Evolutionary conservation across 495 filamentous ascomycete species (phyloP).

Genomic region (Tuber borchii): DNA sequence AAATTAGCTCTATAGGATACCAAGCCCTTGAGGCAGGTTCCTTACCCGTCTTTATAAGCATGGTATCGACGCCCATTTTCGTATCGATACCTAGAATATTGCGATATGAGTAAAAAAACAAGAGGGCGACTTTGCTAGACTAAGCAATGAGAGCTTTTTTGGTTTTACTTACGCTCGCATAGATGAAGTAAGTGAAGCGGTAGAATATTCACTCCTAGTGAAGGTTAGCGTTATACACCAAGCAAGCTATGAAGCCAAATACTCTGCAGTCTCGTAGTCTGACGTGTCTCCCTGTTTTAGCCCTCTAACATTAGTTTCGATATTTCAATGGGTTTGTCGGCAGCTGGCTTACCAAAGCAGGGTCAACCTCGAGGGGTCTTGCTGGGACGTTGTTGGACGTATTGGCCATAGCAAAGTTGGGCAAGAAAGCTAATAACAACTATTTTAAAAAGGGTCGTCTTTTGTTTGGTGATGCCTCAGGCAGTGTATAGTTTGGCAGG

Average conservation of each 20-base stretch:
- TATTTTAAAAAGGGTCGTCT: not conserved
- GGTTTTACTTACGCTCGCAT: conserved; percentile 18
- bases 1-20: not conserved
- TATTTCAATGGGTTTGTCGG: not conserved
- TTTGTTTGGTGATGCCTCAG: not conserved
- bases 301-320: not conserved
- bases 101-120: not conserved
- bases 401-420: not conserved
- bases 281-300: not conserved
- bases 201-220: conserved; percentile 22
- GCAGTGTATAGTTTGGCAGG: not conserved
- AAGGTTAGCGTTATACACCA: not conserved
- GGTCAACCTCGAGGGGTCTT: conserved; percentile 11
- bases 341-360: conserved; percentile 13
- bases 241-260: not conserved
- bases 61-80: conserved; percentile 31
- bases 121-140: not conserved
- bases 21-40: not conserved
- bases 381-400: not conserved
- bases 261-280: not conserved
- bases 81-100: conserved; percentile 18
- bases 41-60: conserved; percentile 26
- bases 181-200: conserved; percentile 19
- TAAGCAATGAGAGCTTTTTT: not conserved
- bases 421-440: not conserved